Evolutionary conservation across 805 yeast species (phyloP), one percentile per base, ranked within the genome.

Genomic region (Nakazawaea wyomingensis): DNA sequence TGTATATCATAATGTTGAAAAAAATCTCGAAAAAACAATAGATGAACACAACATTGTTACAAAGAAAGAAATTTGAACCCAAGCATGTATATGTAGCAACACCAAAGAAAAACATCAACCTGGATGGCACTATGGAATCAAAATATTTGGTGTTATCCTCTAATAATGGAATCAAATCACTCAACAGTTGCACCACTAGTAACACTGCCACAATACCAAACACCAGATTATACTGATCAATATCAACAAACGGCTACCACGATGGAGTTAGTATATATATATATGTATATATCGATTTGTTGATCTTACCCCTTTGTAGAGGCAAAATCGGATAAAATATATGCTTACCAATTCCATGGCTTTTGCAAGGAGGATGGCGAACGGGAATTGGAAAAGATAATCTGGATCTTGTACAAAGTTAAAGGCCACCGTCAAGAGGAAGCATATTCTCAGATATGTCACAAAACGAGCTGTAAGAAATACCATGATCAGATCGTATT

Each of bases 1-100:
- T 75, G 58, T 70, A 82, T 27, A 81, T 69, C 49, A 83, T 62
- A 45, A 81, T 77, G 52, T 80, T 78, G 53, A 78, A 66, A 88
- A 90, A 84, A 26, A 82, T 71, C 57, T 84, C 93, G 48, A 75
- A 53, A 48, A 83, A 81, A 24, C 77, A 59, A 54, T 72, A 81
- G 4, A 72, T 63, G 49, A 84, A 81, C 3, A 81, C 74, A 36
- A 78, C 62, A 54, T 78, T 80, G 60, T 82, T 82, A 54, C 82
- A 77, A n/a, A 82, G 45, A 19, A 62, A 57, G 17, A 70, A 66
- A 34, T 64, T 57, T n/a, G 62, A 61, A 43, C 71, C 69, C 33
- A 72, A 41, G 53, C 77, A 79, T 20, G 80, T 60, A 49, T 68
- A 69, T 4, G 68, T 68, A 6, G 76, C 78, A 29, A 81, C 50